phyloP scores from a whole-genome alignment of 768 basidiomycete species.

The Phylloporus sp. region DNA sequence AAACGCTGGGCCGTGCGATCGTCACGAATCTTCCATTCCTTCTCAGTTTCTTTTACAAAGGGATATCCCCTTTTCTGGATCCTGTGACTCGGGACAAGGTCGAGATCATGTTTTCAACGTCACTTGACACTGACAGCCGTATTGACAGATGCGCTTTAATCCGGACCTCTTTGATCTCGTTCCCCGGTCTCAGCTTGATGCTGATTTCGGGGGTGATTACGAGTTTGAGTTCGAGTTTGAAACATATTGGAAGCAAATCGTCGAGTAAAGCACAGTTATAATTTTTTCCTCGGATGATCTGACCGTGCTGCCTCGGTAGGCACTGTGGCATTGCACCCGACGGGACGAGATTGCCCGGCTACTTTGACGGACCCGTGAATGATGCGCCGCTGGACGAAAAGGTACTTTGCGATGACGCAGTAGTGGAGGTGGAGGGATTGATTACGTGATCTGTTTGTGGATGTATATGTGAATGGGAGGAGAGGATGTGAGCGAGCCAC shows the following conservation, averaged over 20 bases:
- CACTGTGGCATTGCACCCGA: conserved; percentile 54
- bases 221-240: conserved; percentile 68
- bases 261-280: conserved; percentile 44
- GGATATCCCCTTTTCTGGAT: conserved; percentile 81
- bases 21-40: conserved; percentile 77
- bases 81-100: conserved; percentile 88
- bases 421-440: conserved; percentile 3
- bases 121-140: background rate
- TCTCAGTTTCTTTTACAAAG: conserved; percentile 74
- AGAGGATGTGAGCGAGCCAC: conserved; percentile 13
- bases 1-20: conserved; percentile 79
- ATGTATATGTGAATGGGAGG: conserved; percentile 16
- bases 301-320: conserved; percentile 30
- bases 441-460: conserved; percentile 23
- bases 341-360: conserved; percentile 41
- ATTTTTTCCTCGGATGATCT: background rate
- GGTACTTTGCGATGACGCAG: background rate
- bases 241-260: conserved; percentile 75
- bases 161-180: conserved; percentile 74
- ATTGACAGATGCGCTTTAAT: conserved; percentile 76
- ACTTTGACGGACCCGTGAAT: conserved; percentile 24
- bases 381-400: background rate
- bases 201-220: conserved; percentile 76
- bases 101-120: background rate
- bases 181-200: conserved; percentile 69